Conservation (phyloP, 2,329 filamentous ascomycete species). For the Ophiognomonia clavigignenti-juglandacearum region DNA sequence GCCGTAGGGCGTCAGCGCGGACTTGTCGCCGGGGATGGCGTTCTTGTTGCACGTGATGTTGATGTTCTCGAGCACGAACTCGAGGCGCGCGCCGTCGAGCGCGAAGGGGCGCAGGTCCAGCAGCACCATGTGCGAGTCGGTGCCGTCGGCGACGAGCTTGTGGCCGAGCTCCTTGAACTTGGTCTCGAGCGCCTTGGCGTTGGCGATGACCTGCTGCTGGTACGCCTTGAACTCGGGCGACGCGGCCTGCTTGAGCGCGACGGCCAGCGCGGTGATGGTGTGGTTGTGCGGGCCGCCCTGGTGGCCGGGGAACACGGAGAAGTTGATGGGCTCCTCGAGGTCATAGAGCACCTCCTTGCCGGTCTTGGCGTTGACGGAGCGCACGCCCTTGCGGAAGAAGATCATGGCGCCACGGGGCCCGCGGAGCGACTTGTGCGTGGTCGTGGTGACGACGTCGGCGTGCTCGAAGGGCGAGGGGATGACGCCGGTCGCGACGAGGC, state of each 20-base stretch:
- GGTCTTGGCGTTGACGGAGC: slow-evolving; percentile 83
- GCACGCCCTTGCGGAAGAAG: slow-evolving; percentile 97
- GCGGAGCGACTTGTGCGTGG: slow-evolving; percentile 97
- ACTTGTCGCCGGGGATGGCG: slow-evolving; percentile 95
- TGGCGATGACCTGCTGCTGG: slow-evolving; percentile 86
- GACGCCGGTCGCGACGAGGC: slow-evolving; percentile 86
- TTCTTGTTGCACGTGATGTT: slow-evolving; percentile 99
- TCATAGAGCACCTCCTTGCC: slow-evolving; percentile 90
- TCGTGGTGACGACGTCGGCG: slow-evolving; percentile 96
- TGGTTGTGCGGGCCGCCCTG: slow-evolving; percentile 99
- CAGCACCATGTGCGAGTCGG: slow-evolving; percentile 96
- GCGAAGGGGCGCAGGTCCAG: slow-evolving; percentile 83
- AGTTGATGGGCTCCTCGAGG: slow-evolving; percentile 94
- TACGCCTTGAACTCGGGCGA: slow-evolving; percentile 89
- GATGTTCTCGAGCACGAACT: slow-evolving; percentile 94
- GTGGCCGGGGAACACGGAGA: slow-evolving; percentile 98
- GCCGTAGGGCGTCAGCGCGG: slow-evolving; percentile 87
- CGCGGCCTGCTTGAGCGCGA: slow-evolving; percentile 91
- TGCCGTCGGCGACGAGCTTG: slow-evolving; percentile 92
- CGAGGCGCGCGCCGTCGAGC: slow-evolving; percentile 90
- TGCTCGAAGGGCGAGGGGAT: slow-evolving; percentile 89
- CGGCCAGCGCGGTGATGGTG: slow-evolving; percentile 94
- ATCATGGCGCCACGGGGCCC: slow-evolving; percentile 99
- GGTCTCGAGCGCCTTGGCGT: slow-evolving; percentile 85
- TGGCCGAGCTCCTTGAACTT: slow-evolving; percentile 84